Evolutionary conservation across 2,329 filamentous ascomycete genomes (phyloP).

Genomic region (Mycosphaerella sp.): DNA sequence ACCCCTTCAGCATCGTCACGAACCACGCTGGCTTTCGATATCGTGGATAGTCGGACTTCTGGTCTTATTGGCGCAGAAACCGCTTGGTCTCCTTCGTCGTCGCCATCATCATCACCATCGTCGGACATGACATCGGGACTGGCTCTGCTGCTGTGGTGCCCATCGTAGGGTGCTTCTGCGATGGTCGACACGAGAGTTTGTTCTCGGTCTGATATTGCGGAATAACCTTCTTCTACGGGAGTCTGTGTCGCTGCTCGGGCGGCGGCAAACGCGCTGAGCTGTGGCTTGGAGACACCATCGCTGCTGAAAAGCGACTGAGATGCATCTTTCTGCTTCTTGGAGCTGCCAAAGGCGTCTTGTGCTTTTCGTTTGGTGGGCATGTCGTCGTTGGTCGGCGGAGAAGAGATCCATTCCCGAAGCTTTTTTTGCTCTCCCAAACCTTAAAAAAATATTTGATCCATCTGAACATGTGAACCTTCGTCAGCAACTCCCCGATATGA

Average conservation of each 20-base stretch:
- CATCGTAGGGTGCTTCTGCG: conserved; percentile 22
- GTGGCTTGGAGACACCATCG: neutral
- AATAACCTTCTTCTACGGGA: neutral
- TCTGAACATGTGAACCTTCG: neutral
- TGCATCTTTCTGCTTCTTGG: conserved; percentile 12
- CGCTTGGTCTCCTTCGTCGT: neutral
- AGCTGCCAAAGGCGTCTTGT: conserved; percentile 30
- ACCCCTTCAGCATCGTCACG: conserved; percentile 18
- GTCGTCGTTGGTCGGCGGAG: conserved; percentile 2
- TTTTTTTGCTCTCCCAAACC: conserved; percentile 3
- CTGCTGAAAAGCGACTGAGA: neutral
- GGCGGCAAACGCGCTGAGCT: conserved; percentile 32
- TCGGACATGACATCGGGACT: neutral
- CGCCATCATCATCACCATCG: neutral
- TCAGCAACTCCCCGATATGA: neutral
- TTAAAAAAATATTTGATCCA: conserved; percentile 7
- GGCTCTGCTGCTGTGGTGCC: conserved; percentile 4
- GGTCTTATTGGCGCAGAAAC: neutral
- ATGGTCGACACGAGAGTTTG: conserved; percentile 15
- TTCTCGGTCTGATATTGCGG: neutral
- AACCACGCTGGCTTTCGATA: conserved; percentile 11
- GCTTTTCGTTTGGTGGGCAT: conserved; percentile 33
- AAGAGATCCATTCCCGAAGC: conserved; percentile 6
- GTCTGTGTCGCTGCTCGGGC: conserved; percentile 21
- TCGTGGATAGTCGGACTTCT: conserved; percentile 14